Evolutionary conservation across 2,329 filamentous ascomycete species (phyloP).

Genomic region (Fonsecaea monophora): DNA sequence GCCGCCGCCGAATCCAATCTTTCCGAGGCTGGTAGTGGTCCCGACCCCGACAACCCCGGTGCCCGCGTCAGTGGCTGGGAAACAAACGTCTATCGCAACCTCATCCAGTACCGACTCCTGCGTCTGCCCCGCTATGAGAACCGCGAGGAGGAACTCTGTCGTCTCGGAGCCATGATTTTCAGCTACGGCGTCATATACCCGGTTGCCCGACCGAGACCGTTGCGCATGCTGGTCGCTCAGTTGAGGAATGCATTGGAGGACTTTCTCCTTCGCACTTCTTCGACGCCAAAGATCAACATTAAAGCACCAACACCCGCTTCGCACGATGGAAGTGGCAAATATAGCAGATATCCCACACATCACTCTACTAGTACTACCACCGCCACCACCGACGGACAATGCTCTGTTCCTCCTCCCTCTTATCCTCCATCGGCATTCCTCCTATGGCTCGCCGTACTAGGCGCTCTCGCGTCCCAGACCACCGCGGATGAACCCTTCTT

Average conservation of each 20-base stretch:
- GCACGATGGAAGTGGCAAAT: too few species aligned
- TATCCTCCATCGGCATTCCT: neutral
- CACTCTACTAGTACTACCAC: too few species aligned
- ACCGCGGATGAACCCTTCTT: slow-evolving; percentile 17
- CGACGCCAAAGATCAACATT: neutral
- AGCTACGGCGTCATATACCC: slow-evolving; percentile 26
- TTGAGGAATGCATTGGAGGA: neutral
- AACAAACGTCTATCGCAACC: slow-evolving; percentile 23
- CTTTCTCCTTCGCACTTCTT: neutral
- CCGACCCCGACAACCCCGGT: neutral
- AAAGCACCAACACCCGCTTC: neutral
- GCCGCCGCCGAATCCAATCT: neutral
- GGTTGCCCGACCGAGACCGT: slow-evolving; percentile 5
- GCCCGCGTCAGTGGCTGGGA: slow-evolving; percentile 16
- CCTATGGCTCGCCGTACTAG: slow-evolving; percentile 21
- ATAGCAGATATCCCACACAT: too few species aligned
- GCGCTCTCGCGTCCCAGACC: slow-evolving; percentile 10
- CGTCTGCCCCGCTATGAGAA: slow-evolving; percentile 5
- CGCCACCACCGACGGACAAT: too few species aligned
- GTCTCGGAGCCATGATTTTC: slow-evolving; percentile 21
- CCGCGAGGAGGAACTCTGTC: slow-evolving; percentile 19
- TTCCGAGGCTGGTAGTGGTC: neutral
- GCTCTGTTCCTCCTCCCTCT: too few species aligned
- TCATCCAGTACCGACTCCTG: slow-evolving; percentile 20
- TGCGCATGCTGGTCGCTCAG: slow-evolving; percentile 5